Conservation (phyloP, 495 filamentous ascomycete genomes). For the Lepidopterella palustris region DNA sequence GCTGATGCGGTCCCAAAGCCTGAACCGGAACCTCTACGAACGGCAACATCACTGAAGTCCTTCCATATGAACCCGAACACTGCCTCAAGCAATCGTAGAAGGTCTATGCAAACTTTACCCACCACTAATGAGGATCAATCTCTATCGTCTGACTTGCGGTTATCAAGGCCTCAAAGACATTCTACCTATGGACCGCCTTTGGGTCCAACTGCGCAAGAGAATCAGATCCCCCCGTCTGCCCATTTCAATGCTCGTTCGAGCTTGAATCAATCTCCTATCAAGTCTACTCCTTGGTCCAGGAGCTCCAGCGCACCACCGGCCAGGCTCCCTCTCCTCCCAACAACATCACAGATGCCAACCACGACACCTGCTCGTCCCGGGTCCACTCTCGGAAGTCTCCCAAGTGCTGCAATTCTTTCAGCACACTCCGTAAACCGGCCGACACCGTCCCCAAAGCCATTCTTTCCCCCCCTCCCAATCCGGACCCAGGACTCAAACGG, state of each 20-base stretch:
- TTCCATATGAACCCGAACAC: slow-evolving; percentile 29
- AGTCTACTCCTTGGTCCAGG: slow-evolving; percentile 7
- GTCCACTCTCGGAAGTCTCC: slow-evolving; percentile 21
- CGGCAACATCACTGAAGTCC: slow-evolving; percentile 23
- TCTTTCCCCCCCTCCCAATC: slow-evolving; percentile 23
- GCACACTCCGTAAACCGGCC: slow-evolving; percentile 2
- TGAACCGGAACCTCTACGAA: slow-evolving; percentile 22
- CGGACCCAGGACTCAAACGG: slow-evolving; percentile 15
- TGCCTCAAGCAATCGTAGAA: slow-evolving; percentile 19
- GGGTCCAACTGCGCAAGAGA: neutral
- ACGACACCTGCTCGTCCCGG: slow-evolving; percentile 9
- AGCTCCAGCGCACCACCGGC: slow-evolving; percentile 26
- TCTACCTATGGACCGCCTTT: slow-evolving; percentile 13
- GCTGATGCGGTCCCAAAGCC: slow-evolving; percentile 21
- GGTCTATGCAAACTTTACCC: slow-evolving; percentile 32
- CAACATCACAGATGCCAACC: slow-evolving; percentile 9
- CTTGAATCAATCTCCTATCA: slow-evolving; percentile 6
- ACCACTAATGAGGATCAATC: slow-evolving; percentile 23
- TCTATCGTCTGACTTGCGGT: slow-evolving; percentile 6
- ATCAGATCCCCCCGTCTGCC: neutral
- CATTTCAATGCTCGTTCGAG: neutral
- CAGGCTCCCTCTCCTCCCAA: slow-evolving; percentile 9
- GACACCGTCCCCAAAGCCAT: slow-evolving; percentile 20
- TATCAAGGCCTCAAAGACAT: slow-evolving; percentile 10
- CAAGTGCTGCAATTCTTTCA: neutral